Base-by-base conservation (phyloP, 345 rosid species). In the Clausena lansium region DNA sequence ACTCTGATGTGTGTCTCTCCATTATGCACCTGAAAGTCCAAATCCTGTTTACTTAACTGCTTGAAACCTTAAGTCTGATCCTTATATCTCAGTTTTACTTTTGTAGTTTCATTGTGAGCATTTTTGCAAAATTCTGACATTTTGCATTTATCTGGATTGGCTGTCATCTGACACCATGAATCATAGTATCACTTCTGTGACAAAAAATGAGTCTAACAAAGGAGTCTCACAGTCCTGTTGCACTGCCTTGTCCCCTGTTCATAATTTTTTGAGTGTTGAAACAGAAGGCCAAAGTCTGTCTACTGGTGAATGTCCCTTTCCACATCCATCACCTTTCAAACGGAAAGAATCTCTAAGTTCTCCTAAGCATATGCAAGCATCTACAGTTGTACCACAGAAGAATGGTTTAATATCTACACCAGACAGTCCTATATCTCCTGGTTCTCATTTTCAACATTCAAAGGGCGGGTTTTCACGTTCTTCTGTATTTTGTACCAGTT, bases 401-500 rank as follows among this genome's bases (percentile, higher is more conserved):
- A 61, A 24, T 66, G 58, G 47, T 45, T 58, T 83, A 27, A 64
- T 72, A 70, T 79, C 84, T 71, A 85, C 84, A 71, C 75, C 92
- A 41, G 82, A 81, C 59, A 81, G 81, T 75, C 82, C 87, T 64
- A 71, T 81, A 52, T 81, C 89, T 70, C 80, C 81, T 27, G 79
- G 85, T 83, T 86, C 87, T 60, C 86, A 77, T 73, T 65, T 61
- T 38, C 82, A 25, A 22, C 78, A 78, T 82, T 70, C 72, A 55
- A 90, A 74, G 78, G 79, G 85, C 62, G 69, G 91, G 45, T 91
- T 86, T 71, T 90, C 95, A 28, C 85, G 91, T 14, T 88, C 97
- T 71, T 92, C 98, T n/a, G 83, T 84, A 25, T 94, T 92, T 86
- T 94, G 98, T 70, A 92, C 98, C 38, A 88, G 82, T 83, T 89